phyloP scores from a whole-genome alignment of 1,139 yeast species.

The Tardiomyces digboiensis region DNA sequence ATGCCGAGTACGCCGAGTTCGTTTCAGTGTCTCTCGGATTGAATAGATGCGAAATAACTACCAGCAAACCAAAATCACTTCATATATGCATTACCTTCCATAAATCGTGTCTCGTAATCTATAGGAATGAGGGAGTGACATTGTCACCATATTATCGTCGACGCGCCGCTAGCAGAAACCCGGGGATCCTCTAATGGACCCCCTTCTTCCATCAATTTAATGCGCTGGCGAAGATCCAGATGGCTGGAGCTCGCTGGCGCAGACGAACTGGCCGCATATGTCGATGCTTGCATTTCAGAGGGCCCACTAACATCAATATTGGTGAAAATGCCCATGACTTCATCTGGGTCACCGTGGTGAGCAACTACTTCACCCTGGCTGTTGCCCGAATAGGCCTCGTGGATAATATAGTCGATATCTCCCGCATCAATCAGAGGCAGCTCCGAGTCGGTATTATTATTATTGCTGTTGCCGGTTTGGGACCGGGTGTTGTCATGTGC shows the following conservation, averaged over 20 bases:
- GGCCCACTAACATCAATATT: not conserved
- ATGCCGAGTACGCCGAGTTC: too few relatives aligned
- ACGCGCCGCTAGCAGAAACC: constrained; percentile 6
- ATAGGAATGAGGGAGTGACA: not conserved
- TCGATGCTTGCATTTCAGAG: constrained; percentile 2
- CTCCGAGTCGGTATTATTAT: constrained; percentile 1
- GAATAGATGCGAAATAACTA: too few relatives aligned
- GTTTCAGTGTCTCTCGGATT: too few relatives aligned
- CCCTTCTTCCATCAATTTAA: constrained; percentile 22
- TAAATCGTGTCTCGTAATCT: too few relatives aligned
- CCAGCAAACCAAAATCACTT: too few relatives aligned
- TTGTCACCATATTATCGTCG: not conserved
- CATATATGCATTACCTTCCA: too few relatives aligned
- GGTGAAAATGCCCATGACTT: not conserved
- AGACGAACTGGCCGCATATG: constrained; percentile 4
- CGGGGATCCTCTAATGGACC: constrained; percentile 10
- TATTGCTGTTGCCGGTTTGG: too few relatives aligned
- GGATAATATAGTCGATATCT: constrained; percentile 13
- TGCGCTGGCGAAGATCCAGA: constrained; percentile 19
- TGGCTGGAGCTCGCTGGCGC: constrained; percentile 7
- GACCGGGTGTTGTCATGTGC: too few relatives aligned
- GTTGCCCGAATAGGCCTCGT: constrained; percentile 9
- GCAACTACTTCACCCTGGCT: not conserved
- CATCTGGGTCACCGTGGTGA: not conserved
- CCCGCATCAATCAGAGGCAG: constrained; percentile 11